A percentile compares a stretch with the other conserved stretches of the same genome.
phyloP scores from a whole-genome alignment of 192 early-diverging fungal genomes.

The Spinellus fusiger region DNA sequence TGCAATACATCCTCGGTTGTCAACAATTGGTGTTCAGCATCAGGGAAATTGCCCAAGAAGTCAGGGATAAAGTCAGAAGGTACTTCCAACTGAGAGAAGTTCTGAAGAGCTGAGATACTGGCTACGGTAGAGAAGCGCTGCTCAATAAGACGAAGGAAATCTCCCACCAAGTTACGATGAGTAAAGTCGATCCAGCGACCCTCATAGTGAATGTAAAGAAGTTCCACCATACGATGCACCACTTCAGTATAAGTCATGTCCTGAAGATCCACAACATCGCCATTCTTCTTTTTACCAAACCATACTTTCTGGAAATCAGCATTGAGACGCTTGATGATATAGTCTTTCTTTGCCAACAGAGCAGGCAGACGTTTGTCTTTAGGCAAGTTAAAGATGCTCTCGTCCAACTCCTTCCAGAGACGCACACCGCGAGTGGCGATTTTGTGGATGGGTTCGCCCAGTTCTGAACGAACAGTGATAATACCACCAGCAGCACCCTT shows the following conservation, averaged over 20 bases:
- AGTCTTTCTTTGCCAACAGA: slow-evolving; percentile 75
- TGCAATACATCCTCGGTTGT: slow-evolving; percentile 82
- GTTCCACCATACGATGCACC: slow-evolving; percentile 71
- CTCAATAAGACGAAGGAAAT: slow-evolving; percentile 80
- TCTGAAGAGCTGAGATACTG: slow-evolving; percentile 57
- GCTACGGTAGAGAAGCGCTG: slow-evolving; percentile 74
- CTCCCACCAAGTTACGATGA: slow-evolving; percentile 62
- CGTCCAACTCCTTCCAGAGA: slow-evolving; percentile 77
- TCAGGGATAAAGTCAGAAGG: slow-evolving; percentile 60
- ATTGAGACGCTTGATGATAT: slow-evolving; percentile 82
- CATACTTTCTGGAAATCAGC: slow-evolving; percentile 91
- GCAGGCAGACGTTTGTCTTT: slow-evolving; percentile 71
- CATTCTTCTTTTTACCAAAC: slow-evolving; percentile 84
- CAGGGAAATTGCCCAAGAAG: slow-evolving; percentile 65
- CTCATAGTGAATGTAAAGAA: slow-evolving; percentile 70
- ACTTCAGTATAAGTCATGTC: slow-evolving; percentile 96
- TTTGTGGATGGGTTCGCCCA: slow-evolving; percentile 92
- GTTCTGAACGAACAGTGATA: slow-evolving; percentile 79
- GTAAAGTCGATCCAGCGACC: slow-evolving; percentile 75
- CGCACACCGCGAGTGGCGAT: slow-evolving; percentile 77
- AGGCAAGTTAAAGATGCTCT: slow-evolving; percentile 75
- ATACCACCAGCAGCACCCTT: slow-evolving; percentile 72
- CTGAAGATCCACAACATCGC: slow-evolving; percentile 69
- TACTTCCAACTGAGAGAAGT: slow-evolving; percentile 52
- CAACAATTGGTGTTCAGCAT: slow-evolving; percentile 63